These are phyloP conservation scores for Rostrohypoxylon terebratum DNA, from an alignment of 495 filamentous ascomycete species.

Conservation along the genomic window DNA sequence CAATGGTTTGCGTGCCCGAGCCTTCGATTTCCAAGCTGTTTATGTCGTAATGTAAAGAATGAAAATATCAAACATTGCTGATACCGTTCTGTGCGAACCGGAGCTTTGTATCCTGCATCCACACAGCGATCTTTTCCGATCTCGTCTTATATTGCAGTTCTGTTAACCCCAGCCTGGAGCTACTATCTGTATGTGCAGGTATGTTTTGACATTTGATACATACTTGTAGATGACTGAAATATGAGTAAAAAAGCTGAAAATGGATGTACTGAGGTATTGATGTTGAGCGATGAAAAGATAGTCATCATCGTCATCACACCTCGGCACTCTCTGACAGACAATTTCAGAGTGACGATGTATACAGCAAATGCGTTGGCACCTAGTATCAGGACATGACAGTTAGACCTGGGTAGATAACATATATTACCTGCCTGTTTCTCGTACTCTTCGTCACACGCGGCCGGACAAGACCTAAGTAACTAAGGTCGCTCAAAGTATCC, in stretches of 20 bases:
- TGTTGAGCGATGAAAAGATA: background rate
- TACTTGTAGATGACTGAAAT: background rate
- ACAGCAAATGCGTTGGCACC: background rate
- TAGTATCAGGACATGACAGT: background rate
- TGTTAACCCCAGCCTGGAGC: conserved; percentile 4
- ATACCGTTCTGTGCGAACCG: conserved; percentile 34
- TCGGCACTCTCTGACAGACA: conserved; percentile 1
- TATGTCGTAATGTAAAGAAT: conserved; percentile 14
- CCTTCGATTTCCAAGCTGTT: conserved; percentile 8
- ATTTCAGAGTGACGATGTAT: background rate
- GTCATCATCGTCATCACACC: background rate
- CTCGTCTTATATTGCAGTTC: conserved; percentile 23
- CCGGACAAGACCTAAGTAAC: background rate
- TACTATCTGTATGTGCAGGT: conserved; percentile 1
- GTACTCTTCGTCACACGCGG: conserved; percentile 18
- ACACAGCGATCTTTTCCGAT: conserved; percentile 38
- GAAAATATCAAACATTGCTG: conserved; percentile 20
- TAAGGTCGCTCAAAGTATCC: conserved; percentile 11
- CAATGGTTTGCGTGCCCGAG: conserved; percentile 31
- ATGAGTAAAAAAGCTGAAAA: conserved; percentile 9
- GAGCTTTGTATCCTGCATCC: conserved; percentile 26
- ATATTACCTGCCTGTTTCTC: conserved; percentile 10
- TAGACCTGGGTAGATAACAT: background rate
- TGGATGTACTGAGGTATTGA: background rate
- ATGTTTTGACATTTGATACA: conserved; percentile 9